phyloP scores from a whole-genome alignment of 2,329 filamentous ascomycete genomes.

The Fusarium tuaranense region DNA sequence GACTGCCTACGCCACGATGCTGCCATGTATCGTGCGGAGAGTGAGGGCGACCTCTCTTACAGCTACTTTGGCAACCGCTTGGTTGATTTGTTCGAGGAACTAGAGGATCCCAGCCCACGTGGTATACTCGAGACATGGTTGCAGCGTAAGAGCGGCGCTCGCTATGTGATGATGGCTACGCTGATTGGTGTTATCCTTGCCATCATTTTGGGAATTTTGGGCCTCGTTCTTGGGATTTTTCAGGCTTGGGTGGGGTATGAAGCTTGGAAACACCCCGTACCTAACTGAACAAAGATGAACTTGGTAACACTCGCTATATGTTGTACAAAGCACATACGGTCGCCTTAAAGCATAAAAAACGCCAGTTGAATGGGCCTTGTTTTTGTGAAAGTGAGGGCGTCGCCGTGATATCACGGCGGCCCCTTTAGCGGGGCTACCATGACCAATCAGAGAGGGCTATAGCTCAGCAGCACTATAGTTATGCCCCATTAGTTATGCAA shows the following conservation, averaged over 20 bases:
- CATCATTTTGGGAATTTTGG: background rate
- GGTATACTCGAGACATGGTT: background rate
- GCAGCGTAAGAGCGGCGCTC: background rate
- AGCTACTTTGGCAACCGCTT: background rate
- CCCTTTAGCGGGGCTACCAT: no score
- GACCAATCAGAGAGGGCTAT: no score
- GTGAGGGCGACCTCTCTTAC: background rate
- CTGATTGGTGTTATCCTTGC: background rate
- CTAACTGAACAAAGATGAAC: no score
- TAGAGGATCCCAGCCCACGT: background rate
- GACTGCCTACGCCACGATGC: background rate
- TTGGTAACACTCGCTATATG: no score
- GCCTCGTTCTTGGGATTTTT: background rate
- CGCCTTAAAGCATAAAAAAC: no score
- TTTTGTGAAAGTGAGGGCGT: no score
- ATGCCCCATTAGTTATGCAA: background rate
- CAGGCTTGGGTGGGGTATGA: background rate
- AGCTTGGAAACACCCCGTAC: background rate
- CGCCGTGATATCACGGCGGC: no score
- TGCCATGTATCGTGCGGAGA: background rate
- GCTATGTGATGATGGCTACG: background rate
- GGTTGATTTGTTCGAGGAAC: background rate
- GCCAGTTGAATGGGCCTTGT: no score
- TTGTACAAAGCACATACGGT: no score
- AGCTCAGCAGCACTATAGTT: background rate